phyloP scores from a whole-genome alignment of 345 rosid species.

The Aethionema arabicum region DNA sequence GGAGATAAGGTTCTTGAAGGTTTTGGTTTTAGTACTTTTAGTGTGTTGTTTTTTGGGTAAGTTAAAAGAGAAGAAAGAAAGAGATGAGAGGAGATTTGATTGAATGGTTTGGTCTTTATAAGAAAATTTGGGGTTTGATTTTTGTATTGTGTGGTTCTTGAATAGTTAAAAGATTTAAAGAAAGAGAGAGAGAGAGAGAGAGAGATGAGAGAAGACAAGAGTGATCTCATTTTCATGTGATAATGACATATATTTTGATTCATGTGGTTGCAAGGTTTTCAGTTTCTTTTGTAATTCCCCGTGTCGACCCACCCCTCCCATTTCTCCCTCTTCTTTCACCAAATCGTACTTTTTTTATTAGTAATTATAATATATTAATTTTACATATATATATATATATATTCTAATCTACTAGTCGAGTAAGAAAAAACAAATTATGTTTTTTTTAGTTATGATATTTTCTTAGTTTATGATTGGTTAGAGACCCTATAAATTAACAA shows the following conservation, averaged over 20 bases:
- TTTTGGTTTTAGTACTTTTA: conserved; percentile 31
- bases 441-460: too few relatives aligned
- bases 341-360: too few relatives aligned
- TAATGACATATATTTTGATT: conserved; percentile 30
- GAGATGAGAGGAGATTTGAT: conserved; percentile 30
- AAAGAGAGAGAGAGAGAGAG: conserved; percentile 10
- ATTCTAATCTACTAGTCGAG: too few relatives aligned
- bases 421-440: too few relatives aligned
- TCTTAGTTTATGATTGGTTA: too few relatives aligned
- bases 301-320: conserved; percentile 21
- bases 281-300: conserved; percentile 32
- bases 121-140: conserved; percentile 26
- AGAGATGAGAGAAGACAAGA: conserved; percentile 25
- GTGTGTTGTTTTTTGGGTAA: conserved; percentile 29
- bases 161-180: conserved; percentile 20
- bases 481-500: too few relatives aligned
- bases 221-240: conserved; percentile 31
- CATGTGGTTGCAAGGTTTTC: conserved; percentile 40
- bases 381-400: too few relatives aligned
- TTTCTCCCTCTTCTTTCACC: conserved; percentile 29
- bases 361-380: too few relatives aligned
- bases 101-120: conserved; percentile 30
- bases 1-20: conserved; percentile 12
- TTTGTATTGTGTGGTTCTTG: conserved; percentile 27
- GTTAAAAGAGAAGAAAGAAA: conserved; percentile 38